phyloP scores from a whole-genome alignment of 2,329 filamentous ascomycete species.

The Colletotrichum euphorbiae region DNA sequence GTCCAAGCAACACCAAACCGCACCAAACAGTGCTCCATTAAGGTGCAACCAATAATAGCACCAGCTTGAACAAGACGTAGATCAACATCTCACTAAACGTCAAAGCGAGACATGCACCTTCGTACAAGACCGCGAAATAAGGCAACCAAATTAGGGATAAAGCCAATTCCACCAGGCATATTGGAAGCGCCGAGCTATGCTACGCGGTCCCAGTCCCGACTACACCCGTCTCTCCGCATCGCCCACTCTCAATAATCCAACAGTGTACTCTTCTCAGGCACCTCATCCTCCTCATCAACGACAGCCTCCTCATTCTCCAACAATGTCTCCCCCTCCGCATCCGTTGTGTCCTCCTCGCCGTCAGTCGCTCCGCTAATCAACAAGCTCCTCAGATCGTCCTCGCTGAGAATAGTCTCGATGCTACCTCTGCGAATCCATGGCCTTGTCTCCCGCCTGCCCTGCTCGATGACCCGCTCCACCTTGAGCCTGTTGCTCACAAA shows the following conservation, averaged over 20 bases:
- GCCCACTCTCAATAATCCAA: background rate
- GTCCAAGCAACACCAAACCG: too few relatives aligned
- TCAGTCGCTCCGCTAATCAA: slow-evolving; percentile 47
- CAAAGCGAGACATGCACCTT: too few relatives aligned
- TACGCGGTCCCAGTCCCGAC: background rate
- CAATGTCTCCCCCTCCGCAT: slow-evolving; percentile 46
- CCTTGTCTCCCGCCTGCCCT: slow-evolving; percentile 66
- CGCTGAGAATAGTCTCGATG: slow-evolving; percentile 70
- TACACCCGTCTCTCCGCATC: background rate
- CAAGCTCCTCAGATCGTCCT: slow-evolving; percentile 68
- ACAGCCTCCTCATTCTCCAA: slow-evolving; percentile 45
- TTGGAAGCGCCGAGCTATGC: background rate
- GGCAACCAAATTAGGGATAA: too few relatives aligned
- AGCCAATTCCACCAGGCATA: too few relatives aligned
- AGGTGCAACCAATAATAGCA: too few relatives aligned
- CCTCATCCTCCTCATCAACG: slow-evolving; percentile 12
- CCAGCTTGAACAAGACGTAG: too few relatives aligned
- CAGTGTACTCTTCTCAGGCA: background rate
- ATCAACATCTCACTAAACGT: too few relatives aligned
- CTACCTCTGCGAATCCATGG: slow-evolving; percentile 61
- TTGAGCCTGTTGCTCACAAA: slow-evolving; percentile 91
- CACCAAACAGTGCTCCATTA: too few relatives aligned
- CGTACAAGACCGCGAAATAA: too few relatives aligned
- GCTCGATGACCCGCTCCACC: slow-evolving; percentile 78
- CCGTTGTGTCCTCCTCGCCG: slow-evolving; percentile 39